phyloP scores from a whole-genome alignment of 23 red algal genomes.

The Gracilaria gracilis region DNA sequence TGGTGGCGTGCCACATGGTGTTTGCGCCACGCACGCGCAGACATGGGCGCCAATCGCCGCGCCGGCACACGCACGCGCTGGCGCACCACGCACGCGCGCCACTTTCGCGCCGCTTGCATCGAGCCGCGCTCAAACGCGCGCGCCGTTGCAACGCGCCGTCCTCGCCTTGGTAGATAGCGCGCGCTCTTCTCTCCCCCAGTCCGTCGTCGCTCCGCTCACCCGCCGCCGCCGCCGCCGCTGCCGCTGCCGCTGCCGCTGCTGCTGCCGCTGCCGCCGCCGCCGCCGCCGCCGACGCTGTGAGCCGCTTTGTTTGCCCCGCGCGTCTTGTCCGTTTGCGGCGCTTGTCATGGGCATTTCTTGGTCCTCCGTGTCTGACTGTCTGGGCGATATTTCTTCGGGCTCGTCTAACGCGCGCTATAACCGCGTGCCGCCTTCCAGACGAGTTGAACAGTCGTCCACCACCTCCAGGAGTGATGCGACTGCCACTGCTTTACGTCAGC shows the following conservation, averaged over 20 bases:
- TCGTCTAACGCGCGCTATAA: conserved; percentile 34
- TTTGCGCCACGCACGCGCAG: background rate
- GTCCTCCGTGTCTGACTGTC: conserved; percentile 65
- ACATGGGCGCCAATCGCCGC: background rate
- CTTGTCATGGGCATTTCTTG: conserved; percentile 61
- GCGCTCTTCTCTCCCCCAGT: too few relatives aligned
- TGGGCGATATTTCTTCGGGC: conserved; percentile 58
- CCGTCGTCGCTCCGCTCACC: too few relatives aligned
- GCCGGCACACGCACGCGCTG: background rate
- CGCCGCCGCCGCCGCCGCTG: too few relatives aligned
- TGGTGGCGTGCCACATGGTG: background rate
- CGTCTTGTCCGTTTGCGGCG: background rate
- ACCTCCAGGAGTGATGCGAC: background rate
- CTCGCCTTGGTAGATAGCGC: too few relatives aligned
- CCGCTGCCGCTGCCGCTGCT: too few relatives aligned
- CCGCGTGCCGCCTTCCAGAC: conserved; percentile 47
- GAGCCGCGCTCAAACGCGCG: background rate
- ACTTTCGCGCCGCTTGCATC: conserved; percentile 12
- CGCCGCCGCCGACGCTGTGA: background rate
- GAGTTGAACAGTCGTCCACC: conserved; percentile 53
- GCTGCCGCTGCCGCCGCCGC: too few relatives aligned
- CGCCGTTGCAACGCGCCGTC: background rate
- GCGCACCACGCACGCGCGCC: background rate
- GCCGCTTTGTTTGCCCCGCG: background rate
- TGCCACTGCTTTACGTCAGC: conserved; percentile 38